Conservation (phyloP, 768 basidiomycete species). For the Mrakia gelida region DNA sequence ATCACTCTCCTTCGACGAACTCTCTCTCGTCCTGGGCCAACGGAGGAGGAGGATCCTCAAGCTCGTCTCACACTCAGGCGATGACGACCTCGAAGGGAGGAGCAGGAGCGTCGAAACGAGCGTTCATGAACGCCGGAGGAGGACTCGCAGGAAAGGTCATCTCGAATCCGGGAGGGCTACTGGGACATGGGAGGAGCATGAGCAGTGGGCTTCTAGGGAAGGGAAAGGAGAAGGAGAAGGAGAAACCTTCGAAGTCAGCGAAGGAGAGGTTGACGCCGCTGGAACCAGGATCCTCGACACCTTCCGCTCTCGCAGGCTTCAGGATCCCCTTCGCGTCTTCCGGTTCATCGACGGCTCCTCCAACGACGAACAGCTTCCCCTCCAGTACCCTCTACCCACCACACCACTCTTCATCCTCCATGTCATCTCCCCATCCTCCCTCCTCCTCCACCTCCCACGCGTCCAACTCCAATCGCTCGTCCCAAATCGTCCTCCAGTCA, state of each 20-base stretch:
- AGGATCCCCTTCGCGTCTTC: not conserved
- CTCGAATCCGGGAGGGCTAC: not conserved
- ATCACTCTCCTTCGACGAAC: not conserved
- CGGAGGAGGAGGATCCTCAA: not conserved
- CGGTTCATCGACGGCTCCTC: slow-evolving; percentile 37
- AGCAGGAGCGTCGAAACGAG: not conserved
- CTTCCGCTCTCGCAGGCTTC: not conserved
- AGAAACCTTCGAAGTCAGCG: not conserved
- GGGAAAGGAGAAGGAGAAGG: slow-evolving; percentile 19
- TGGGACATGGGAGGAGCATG: slow-evolving; percentile 11
- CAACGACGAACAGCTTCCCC: slow-evolving; percentile 44
- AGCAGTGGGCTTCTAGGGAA: slow-evolving; percentile 15
- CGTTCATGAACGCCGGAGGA: not conserved
- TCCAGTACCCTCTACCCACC: slow-evolving; percentile 42
- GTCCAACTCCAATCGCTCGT: slow-evolving; percentile 43
- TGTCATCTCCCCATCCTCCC: slow-evolving; percentile 31
- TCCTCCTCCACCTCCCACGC: slow-evolving; percentile 38
- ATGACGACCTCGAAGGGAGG: not conserved
- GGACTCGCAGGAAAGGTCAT: slow-evolving; percentile 11
- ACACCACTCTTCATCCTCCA: slow-evolving; percentile 35
- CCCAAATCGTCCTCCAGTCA: slow-evolving; percentile 70
- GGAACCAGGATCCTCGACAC: not conserved
- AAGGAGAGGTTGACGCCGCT: not conserved
- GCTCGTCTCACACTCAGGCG: not conserved
- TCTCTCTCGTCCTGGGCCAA: slow-evolving; percentile 1